phyloP scores from a whole-genome alignment of 116 monocot genomes.

The Iris pallida region DNA sequence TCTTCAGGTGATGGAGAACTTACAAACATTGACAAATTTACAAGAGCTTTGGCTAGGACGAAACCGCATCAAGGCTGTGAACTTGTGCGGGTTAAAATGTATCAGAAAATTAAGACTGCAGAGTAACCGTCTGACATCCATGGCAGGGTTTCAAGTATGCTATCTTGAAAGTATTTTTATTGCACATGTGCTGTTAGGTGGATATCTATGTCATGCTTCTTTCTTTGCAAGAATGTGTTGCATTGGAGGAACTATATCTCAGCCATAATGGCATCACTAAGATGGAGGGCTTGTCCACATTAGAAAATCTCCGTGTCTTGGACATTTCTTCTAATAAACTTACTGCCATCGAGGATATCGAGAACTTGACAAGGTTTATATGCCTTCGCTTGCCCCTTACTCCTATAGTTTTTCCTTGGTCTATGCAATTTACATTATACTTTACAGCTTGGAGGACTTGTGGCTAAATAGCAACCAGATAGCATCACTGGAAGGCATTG shows the following conservation, averaged over 20 bases:
- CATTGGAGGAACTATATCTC: slow-evolving; percentile 89
- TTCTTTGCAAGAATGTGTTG: slow-evolving; percentile 67
- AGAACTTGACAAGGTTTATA: slow-evolving; percentile 48
- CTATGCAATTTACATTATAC: not conserved
- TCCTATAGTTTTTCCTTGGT: not conserved
- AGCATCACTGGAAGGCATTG: slow-evolving; percentile 67
- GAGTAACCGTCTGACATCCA: slow-evolving; percentile 89
- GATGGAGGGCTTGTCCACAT: slow-evolving; percentile 92
- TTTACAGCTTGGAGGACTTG: slow-evolving; percentile 75
- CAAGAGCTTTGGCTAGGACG: slow-evolving; percentile 87
- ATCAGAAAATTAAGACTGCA: slow-evolving; percentile 90
- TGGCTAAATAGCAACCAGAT: slow-evolving; percentile 99
- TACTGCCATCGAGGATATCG: slow-evolving; percentile 67
- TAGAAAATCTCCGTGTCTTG: slow-evolving; percentile 74
- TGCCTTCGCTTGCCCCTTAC: too few relatives aligned
- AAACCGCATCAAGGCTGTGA: slow-evolving; percentile 72
- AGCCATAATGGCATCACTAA: slow-evolving; percentile 95
- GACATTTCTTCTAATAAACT: slow-evolving; percentile 96
- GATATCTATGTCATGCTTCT: slow-evolving; percentile 6
- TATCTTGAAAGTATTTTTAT: too few relatives aligned
- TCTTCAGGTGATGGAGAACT: slow-evolving; percentile 86
- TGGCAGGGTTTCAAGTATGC: slow-evolving; percentile 78
- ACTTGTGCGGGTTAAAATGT: slow-evolving; percentile 78
- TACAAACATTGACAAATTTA: slow-evolving; percentile 71
- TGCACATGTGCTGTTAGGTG: too few relatives aligned